A percentile compares a stretch with the other conserved stretches of the same genome.
phyloP scores from a whole-genome alignment of 2,329 filamentous ascomycete genomes.

The Hypoxylon sp. region DNA sequence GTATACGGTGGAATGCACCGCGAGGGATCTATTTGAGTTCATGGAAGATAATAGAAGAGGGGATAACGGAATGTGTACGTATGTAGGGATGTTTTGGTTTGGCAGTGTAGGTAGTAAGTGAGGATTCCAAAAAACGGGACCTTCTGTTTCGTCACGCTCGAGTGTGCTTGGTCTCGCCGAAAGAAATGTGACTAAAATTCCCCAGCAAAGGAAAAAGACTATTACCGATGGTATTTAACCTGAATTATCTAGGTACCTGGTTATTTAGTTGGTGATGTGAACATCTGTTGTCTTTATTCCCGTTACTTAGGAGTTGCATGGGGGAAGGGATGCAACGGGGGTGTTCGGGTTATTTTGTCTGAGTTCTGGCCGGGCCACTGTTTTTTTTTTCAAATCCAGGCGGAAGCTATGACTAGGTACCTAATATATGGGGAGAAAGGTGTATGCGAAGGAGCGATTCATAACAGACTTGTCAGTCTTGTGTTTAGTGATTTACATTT shows the following conservation, averaged over 20 bases:
- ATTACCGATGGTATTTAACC: neutral
- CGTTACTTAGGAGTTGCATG: conserved; percentile 2
- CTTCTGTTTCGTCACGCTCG: neutral
- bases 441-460: conserved; percentile 19
- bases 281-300: neutral
- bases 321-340: neutral
- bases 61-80: neutral
- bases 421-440: conserved; percentile 19
- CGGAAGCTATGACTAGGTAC: conserved; percentile 17
- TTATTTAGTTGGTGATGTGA: no score
- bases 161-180: no score
- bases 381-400: neutral
- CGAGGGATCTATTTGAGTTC: neutral
- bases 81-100: neutral
- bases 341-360: neutral
- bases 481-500: neutral
- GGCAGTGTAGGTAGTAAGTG: neutral
- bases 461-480: neutral
- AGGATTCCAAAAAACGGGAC: neutral
- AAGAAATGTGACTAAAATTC: neutral
- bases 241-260: no score
- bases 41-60: conserved; percentile 3
- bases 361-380: no score
- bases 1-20: conserved; percentile 16
- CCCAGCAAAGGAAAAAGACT: neutral